These are phyloP conservation scores for Backusella tarrabulga DNA, from an alignment of 192 early-diverging fungal genomes.

Conservation along the genomic window DNA sequence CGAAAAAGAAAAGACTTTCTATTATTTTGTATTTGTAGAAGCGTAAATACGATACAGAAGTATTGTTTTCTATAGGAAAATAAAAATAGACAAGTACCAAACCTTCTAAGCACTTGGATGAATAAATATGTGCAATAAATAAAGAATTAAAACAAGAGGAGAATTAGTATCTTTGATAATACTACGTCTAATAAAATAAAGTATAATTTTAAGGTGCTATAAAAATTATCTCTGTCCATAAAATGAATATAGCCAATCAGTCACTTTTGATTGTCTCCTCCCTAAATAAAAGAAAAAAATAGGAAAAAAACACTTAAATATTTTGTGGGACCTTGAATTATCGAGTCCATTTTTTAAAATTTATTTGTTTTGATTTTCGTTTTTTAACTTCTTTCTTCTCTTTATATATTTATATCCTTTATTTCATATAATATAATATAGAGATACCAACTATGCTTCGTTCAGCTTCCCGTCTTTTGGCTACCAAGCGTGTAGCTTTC, in stretches of 20 bases:
- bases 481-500: conserved; percentile 26
- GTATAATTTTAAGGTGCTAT: conserved; percentile 3
- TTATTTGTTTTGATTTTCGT: conserved; percentile 12
- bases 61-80: neutral
- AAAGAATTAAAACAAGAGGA: neutral
- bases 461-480: conserved; percentile 34
- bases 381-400: conserved; percentile 11
- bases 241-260: conserved; percentile 4
- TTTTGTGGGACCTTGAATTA: conserved; percentile 10
- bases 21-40: neutral
- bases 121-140: neutral
- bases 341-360: conserved; percentile 1
- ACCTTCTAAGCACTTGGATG: neutral
- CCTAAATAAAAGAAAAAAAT: conserved; percentile 1
- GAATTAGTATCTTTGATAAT: neutral
- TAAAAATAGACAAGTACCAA: neutral
- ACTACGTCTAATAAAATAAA: neutral
- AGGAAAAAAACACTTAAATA: conserved; percentile 5
- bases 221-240: neutral
- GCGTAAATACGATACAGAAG: neutral
- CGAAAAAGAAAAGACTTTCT: neutral
- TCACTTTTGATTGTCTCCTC: conserved; percentile 2
- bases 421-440: conserved; percentile 15
- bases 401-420: conserved; percentile 10
- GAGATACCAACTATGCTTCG: conserved; percentile 31